A percentile compares a stretch with the other conserved stretches of the same genome.
Conservation (phyloP, 768 basidiomycete species). For the Leucosporidium yakuticum region DNA sequence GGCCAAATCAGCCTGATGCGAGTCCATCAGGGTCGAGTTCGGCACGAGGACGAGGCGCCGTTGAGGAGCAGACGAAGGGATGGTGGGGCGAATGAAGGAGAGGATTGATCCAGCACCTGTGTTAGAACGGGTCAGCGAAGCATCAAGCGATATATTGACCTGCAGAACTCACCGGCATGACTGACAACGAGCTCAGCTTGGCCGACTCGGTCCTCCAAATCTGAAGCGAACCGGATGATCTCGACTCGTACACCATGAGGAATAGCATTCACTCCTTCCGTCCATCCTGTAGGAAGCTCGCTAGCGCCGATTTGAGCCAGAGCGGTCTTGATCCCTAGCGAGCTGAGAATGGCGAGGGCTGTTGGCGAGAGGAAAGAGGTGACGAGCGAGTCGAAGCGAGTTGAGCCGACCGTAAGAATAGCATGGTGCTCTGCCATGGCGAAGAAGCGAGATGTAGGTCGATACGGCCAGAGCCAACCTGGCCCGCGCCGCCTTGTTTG, state of each 20-base stretch:
- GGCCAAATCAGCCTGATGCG: constrained; percentile 89
- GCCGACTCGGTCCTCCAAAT: constrained; percentile 60
- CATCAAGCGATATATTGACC: not conserved
- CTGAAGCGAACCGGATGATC: constrained; percentile 67
- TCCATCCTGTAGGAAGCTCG: constrained; percentile 1
- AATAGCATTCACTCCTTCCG: not conserved
- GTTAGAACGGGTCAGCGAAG: not conserved
- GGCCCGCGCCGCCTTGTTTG: too few relatives aligned
- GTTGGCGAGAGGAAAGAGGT: constrained; percentile 9
- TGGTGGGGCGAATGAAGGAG: constrained; percentile 25
- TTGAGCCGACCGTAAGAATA: constrained; percentile 37
- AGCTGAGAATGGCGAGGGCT: constrained; percentile 21
- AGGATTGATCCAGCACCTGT: constrained; percentile 91
- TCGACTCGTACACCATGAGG: constrained; percentile 52
- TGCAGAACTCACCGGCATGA: constrained; percentile 69
- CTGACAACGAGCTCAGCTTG: constrained; percentile 75
- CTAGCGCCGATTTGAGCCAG: constrained; percentile 32
- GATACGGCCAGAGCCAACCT: too few relatives aligned
- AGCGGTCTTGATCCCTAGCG: constrained; percentile 4
- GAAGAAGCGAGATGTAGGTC: not conserved
- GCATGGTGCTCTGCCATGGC: not conserved
- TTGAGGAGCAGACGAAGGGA: constrained; percentile 51
- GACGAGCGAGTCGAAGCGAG: constrained; percentile 33
- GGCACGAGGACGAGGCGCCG: constrained; percentile 69
- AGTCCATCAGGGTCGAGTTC: constrained; percentile 79